A percentile compares a stretch with the other conserved stretches of the same genome.
Evolutionary conservation across 2,329 filamentous ascomycete species (phyloP).

Genomic region (Arachnopeziza araneosa): DNA sequence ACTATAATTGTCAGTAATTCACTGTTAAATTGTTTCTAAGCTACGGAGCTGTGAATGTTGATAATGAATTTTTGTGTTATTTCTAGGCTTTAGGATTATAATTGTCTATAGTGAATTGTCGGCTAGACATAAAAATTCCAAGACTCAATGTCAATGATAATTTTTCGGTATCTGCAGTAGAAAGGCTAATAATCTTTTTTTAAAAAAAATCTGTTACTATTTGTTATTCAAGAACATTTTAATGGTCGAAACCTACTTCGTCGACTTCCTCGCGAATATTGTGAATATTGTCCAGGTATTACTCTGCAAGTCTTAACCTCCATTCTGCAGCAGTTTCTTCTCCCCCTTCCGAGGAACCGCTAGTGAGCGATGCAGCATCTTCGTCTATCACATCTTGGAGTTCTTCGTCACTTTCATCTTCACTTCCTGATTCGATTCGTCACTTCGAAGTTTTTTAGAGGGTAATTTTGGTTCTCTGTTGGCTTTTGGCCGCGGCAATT

Average conservation of each 20-base stretch:
- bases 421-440: slow-evolving; percentile 75
- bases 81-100: no score
- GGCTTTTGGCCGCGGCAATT: slow-evolving; percentile 35
- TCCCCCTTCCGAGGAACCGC: slow-evolving; percentile 49
- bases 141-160: no score
- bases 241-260: slow-evolving; percentile 81
- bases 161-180: no score
- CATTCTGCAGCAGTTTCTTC: slow-evolving; percentile 87
- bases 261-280: slow-evolving; percentile 78
- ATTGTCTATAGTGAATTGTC: no score
- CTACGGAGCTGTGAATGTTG: no score
- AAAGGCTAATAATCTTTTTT: no score
- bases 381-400: slow-evolving; percentile 50
- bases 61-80: no score
- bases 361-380: slow-evolving; percentile 44
- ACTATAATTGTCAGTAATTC: no score
- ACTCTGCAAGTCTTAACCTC: slow-evolving; percentile 79
- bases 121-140: no score
- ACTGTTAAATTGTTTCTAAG: no score
- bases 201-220: no score
- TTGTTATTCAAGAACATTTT: no score
- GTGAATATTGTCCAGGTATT: slow-evolving; percentile 90
- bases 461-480: slow-evolving; percentile 35
- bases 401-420: slow-evolving; percentile 61
- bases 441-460: slow-evolving; percentile 37